Percentiles rank a stretch among this genome's conserved stretches.
These are phyloP conservation scores for Penicillium angulare DNA, from an alignment of 495 filamentous ascomycete genomes.

Conservation along the genomic window DNA sequence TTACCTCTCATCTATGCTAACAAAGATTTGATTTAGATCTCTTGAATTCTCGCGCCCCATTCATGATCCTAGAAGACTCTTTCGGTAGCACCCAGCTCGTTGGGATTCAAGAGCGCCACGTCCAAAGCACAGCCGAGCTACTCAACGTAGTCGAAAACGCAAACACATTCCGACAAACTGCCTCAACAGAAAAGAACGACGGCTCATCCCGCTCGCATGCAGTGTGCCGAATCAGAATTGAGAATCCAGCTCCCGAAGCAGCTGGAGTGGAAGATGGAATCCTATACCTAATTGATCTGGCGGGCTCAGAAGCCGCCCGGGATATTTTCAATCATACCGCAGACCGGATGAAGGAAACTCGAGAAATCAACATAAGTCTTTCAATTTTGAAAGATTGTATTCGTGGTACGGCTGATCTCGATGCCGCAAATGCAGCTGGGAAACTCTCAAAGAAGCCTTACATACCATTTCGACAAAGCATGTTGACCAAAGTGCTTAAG, in stretches of 20 bases:
- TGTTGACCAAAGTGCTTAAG: constrained; percentile 37
- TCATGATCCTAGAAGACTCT: constrained; percentile 30
- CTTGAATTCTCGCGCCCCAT: constrained; percentile 15
- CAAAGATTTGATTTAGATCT: constrained; percentile 24
- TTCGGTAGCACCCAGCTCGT: constrained; percentile 30
- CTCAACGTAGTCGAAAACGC: constrained; percentile 21
- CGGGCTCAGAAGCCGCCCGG: constrained; percentile 40
- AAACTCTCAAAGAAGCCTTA: constrained; percentile 20
- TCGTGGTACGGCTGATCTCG: constrained; percentile 14
- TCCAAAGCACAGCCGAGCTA: constrained; percentile 15
- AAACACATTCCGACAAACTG: constrained; percentile 21
- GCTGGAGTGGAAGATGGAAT: constrained; percentile 34
- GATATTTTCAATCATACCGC: constrained; percentile 28
- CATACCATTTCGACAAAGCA: constrained; percentile 34
- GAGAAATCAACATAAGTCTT: constrained; percentile 47
- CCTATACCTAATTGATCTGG: constrained; percentile 47
- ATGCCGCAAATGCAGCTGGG: neutral
- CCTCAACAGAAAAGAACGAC: constrained; percentile 39
- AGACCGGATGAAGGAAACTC: constrained; percentile 37
- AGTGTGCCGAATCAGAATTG: constrained; percentile 45
- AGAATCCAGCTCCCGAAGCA: constrained; percentile 21
- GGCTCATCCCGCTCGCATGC: constrained; percentile 48
- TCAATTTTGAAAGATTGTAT: constrained; percentile 44
- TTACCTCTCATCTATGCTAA: too few relatives aligned
- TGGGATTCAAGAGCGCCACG: constrained; percentile 15